These are phyloP conservation scores for Lolium rigidum DNA, from an alignment of 176 grass and related monocot species.

Conservation along the genomic window DNA sequence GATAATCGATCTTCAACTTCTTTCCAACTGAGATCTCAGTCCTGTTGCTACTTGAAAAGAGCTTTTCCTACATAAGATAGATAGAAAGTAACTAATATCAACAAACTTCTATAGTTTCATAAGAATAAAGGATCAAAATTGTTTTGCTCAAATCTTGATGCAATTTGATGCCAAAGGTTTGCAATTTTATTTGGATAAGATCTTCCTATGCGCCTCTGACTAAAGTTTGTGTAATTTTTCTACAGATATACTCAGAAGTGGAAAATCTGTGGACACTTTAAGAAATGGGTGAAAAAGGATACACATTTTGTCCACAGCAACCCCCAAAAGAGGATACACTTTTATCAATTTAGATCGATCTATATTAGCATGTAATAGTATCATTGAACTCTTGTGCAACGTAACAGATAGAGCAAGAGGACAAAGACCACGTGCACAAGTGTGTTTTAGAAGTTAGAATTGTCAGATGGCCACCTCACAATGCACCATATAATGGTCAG, in stretches of 20 bases:
- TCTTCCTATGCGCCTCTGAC: neutral
- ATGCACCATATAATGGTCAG: too few species aligned
- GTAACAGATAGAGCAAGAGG: too few species aligned
- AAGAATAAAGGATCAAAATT: neutral
- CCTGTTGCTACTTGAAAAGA: conserved; percentile 90
- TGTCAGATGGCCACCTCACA: too few species aligned
- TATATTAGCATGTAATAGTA: too few species aligned
- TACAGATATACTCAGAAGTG: neutral
- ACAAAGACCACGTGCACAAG: too few species aligned
- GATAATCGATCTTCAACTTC: conserved; percentile 88
- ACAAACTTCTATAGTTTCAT: conserved; percentile 15
- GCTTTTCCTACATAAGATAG: conserved; percentile 77
- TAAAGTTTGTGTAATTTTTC: neutral
- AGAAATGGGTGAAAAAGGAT: neutral
- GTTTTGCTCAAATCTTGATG: conserved; percentile 9
- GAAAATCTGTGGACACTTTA: conserved; percentile 11
- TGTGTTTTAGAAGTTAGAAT: too few species aligned
- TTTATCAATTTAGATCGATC: too few species aligned
- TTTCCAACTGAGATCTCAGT: conserved; percentile 89
- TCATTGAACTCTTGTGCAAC: too few species aligned
- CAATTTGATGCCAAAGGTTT: conserved; percentile 9
- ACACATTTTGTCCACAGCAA: neutral
- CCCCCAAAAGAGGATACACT: too few species aligned
- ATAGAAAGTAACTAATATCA: conserved; percentile 25
- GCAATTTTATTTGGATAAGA: conserved; percentile 13